Percentiles rank a stretch among this genome's conserved stretches.
These are phyloP conservation scores for Serpula lacrymans DNA, from an alignment of 768 basidiomycete species.

Conservation along the genomic window DNA sequence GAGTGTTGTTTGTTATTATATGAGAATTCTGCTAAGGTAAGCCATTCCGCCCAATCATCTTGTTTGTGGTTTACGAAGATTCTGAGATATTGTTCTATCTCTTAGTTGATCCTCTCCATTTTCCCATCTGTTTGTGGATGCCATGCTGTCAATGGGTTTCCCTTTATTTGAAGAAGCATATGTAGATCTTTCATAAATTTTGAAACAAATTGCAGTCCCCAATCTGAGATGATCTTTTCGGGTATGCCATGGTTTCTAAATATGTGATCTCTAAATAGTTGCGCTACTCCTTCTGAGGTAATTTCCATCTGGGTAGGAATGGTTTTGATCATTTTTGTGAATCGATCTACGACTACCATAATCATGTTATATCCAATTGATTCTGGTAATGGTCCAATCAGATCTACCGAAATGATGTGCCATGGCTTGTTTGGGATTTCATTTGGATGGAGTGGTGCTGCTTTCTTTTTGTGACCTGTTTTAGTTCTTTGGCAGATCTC, in stretches of 20 bases:
- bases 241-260: conserved; percentile 7
- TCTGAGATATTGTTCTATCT: too few relatives aligned
- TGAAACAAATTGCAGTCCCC: conserved; percentile 9
- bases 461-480: background rate
- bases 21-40: too few relatives aligned
- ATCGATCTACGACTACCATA: conserved; percentile 19
- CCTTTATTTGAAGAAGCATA: conserved; percentile 27
- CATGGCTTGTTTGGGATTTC: too few relatives aligned
- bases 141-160: conserved; percentile 36
- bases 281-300: conserved; percentile 30
- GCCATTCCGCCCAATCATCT: too few relatives aligned
- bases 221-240: conserved; percentile 6
- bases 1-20: too few relatives aligned
- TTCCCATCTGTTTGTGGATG: conserved; percentile 43
- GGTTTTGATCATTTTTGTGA: too few relatives aligned
- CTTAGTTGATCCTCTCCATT: too few relatives aligned
- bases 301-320: too few relatives aligned
- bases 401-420: conserved; percentile 34
- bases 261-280: conserved; percentile 17
- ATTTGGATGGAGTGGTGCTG: too few relatives aligned
- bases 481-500: conserved; percentile 5
- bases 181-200: conserved; percentile 27
- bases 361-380: conserved; percentile 31
- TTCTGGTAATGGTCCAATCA: conserved; percentile 30
- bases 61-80: too few relatives aligned